A percentile compares a stretch with the other conserved stretches of the same genome.
These are phyloP conservation scores for Tylopilus intermedius DNA, from an alignment of 768 basidiomycete genomes.

Conservation along the genomic window DNA sequence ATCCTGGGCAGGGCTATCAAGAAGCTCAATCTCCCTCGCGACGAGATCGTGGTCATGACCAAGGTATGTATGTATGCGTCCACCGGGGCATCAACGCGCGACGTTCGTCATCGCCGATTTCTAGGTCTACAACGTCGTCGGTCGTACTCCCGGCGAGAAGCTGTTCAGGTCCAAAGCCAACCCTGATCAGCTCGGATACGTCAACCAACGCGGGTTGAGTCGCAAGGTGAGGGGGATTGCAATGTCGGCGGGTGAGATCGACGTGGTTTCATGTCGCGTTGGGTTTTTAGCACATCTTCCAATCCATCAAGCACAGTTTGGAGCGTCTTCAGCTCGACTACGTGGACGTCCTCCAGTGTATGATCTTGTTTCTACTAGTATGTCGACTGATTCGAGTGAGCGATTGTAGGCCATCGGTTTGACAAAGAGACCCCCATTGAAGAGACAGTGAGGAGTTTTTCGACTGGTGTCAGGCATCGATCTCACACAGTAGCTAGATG, in stretches of 20 bases:
- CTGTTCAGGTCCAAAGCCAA: conserved; percentile 12
- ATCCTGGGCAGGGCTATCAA: conserved; percentile 73
- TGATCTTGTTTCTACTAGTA: background rate
- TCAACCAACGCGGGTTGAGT: conserved; percentile 44
- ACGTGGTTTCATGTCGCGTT: no score
- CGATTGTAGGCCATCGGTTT: conserved; percentile 40
- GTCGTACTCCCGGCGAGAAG: conserved; percentile 10
- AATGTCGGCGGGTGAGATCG: no score
- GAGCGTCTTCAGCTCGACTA: conserved; percentile 46
- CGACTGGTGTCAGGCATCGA: background rate
- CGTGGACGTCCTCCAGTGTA: conserved; percentile 54
- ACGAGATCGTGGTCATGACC: conserved; percentile 74
- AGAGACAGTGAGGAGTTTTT: conserved; percentile 31
- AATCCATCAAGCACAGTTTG: conserved; percentile 39
- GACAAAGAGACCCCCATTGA: conserved; percentile 47
- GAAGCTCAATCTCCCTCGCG: conserved; percentile 57
- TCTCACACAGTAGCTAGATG: conserved; percentile 27
- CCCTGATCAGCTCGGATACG: conserved; percentile 39
- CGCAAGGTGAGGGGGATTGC: conserved; percentile 24
- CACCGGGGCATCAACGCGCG: background rate
- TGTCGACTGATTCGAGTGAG: background rate
- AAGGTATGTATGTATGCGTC: conserved; percentile 42
- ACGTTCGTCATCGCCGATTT: no score
- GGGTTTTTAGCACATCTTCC: conserved; percentile 47
- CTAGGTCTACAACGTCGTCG: conserved; percentile 41